Evolutionary conservation across 306 rosid species (phyloP), one percentile per base, ranked within the genome.

Genomic region (barrel medic (Medicago truncatula)): DNA sequence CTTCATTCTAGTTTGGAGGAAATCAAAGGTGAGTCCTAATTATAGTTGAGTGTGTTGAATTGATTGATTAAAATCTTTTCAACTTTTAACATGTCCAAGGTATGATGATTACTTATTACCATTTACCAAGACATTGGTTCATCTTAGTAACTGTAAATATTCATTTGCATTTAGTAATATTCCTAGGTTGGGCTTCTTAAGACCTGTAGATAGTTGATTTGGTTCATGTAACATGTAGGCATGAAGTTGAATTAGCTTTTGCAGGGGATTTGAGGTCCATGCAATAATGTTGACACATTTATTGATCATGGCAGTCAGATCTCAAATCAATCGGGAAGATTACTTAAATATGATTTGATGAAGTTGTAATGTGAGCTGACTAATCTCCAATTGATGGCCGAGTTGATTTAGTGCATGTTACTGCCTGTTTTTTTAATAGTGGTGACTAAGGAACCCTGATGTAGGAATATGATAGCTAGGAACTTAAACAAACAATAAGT

Each of bases 1-100:
- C 83, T 92, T 74, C 99, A 87, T 74, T 86, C 97, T 82, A 85
- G 89, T 84, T 84, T 96, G 84, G 97, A 92, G 70, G 93, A 90
- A 83, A 88, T 90, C 3, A 90, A 92, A 92, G 99, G 99, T 92
- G 83, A 83, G 84, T 53, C 78, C 76, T 46, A 56, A 56, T 41
- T 74, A 39, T 71, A 9, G 67, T 38, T 17, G 9, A 73, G 56
- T 62, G 61, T 67, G 57, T 53, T 76, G 65, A 67, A 47, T 74
- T 83, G 60, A 14, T 57, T 70, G 71, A 41, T 71, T 17, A 61
- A 78, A 69, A 74, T 52, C 41, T 46, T 80, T 20, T 10, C 28
- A 56, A 56, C 31, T 20, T 56, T 56, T 56, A 50, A 20, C 21
- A 50, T n/a, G 56, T 50, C 9, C 20, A n/a, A 14, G n/a, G 56